phyloP scores from a whole-genome alignment of 1,139 yeast species.

The Yamadazyma triangularis region DNA sequence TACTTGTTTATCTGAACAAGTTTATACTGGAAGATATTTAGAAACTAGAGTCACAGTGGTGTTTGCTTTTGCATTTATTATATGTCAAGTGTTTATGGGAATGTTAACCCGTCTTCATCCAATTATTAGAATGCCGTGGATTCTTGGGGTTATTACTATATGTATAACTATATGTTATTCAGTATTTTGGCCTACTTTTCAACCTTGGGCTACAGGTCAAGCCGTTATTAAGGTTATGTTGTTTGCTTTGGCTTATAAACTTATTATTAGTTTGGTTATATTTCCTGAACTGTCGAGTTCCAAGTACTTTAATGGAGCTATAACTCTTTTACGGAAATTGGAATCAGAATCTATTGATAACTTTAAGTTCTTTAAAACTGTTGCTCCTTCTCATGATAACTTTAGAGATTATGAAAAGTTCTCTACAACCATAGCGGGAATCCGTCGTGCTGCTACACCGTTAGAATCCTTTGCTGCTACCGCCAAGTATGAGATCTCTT shows the following conservation, averaged over 20 bases:
- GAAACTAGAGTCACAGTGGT: conserved; percentile 23
- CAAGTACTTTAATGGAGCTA: conserved; percentile 17
- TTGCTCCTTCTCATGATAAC: conserved; percentile 25
- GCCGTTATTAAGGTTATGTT: conserved; percentile 20
- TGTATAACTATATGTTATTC: conserved; percentile 23
- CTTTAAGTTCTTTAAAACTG: conserved; percentile 18
- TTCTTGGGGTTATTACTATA: conserved; percentile 20
- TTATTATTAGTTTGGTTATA: conserved; percentile 17
- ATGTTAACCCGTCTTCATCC: conserved; percentile 17
- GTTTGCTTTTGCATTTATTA: conserved; percentile 20
- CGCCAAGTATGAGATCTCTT: conserved; percentile 22
- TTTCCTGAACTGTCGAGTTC: conserved; percentile 30
- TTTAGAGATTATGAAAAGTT: conserved; percentile 21
- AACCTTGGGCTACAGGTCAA: conserved; percentile 14
- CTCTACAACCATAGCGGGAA: conserved; percentile 15
- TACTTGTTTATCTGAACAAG: conserved; percentile 17
- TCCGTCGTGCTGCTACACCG: conserved; percentile 17
- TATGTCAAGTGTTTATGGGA: conserved; percentile 23
- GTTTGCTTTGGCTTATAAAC: conserved; percentile 17
- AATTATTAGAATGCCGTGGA: conserved; percentile 17
- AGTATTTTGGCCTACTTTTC: conserved; percentile 24
- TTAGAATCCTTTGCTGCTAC: conserved; percentile 19
- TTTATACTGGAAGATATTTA: conserved; percentile 27
- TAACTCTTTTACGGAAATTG: conserved; percentile 14
- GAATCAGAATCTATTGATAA: conserved; percentile 17